Evolutionary conservation across 78 protist genomes (phyloP).

Genomic region (Salpingoeca rosetta): DNA sequence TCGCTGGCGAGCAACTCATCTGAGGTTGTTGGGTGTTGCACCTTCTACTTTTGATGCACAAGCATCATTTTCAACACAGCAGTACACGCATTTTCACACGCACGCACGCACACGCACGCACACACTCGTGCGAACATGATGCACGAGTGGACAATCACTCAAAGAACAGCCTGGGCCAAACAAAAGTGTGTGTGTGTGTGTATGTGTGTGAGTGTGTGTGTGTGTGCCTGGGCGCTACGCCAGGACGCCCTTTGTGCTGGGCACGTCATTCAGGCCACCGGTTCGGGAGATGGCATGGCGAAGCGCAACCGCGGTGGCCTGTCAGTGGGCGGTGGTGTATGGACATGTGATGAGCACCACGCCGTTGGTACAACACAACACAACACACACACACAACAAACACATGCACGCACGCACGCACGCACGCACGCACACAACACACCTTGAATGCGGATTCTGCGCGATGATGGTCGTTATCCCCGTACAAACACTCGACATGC

Average conservation of each 20-base stretch:
- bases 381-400: not conserved
- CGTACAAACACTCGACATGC: conserved; percentile 52
- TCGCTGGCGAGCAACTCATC: no score
- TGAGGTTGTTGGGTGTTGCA: no score
- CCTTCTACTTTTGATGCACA: no score
- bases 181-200: no score
- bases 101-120: no score
- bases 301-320: conserved; percentile 30
- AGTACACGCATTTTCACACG: no score
- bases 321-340: not conserved
- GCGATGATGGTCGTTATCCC: conserved; percentile 65
- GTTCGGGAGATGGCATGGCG: not conserved
- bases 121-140: no score
- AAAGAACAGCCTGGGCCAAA: no score
- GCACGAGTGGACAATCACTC: no score
- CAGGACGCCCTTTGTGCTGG: conserved; percentile 47
- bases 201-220: no score
- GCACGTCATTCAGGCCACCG: conserved; percentile 17
- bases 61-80: no score
- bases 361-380: not conserved
- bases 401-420: not conserved
- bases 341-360: not conserved
- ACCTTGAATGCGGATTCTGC: conserved; percentile 64
- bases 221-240: no score
- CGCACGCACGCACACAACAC: not conserved